Evolutionary conservation across 352 stramenopile species (phyloP).

Genomic region (Thraustotheca clavata): DNA sequence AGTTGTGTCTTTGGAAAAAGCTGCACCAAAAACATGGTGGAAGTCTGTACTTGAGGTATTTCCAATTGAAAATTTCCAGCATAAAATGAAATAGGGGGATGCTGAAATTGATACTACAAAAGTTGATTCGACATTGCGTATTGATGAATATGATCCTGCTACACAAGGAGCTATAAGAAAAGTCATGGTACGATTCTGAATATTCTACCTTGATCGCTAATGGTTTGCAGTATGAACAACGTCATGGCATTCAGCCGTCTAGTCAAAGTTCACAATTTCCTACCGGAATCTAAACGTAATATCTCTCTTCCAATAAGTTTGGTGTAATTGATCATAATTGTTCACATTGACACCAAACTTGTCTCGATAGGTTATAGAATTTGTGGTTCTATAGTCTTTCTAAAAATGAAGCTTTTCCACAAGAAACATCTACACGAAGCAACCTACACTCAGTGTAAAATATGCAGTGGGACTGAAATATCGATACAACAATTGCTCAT

Average conservation of each 20-base stretch:
- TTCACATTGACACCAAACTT: too few relatives aligned
- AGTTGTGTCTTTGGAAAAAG: constrained; percentile 93
- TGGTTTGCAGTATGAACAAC: constrained; percentile 8
- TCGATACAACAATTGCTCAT: too few relatives aligned
- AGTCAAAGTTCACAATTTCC: too few relatives aligned
- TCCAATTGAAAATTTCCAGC: neutral
- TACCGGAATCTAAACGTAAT: too few relatives aligned
- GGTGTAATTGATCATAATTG: too few relatives aligned
- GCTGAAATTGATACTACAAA: constrained; percentile 96
- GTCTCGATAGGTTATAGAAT: too few relatives aligned
- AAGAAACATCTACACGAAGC: too few relatives aligned
- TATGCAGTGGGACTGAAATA: too few relatives aligned
- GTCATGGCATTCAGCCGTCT: constrained; percentile 1
- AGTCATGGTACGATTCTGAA: constrained; percentile 77
- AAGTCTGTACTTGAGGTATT: constrained; percentile 69
- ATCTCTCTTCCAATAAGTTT: too few relatives aligned
- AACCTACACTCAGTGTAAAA: too few relatives aligned
- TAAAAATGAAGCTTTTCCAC: too few relatives aligned
- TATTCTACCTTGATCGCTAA: neutral
- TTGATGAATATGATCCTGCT: constrained; percentile 94
- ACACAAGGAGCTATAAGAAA: constrained; percentile 98
- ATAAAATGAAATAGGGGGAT: constrained; percentile 46
- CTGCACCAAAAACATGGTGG: constrained; percentile 97
- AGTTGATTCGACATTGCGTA: constrained; percentile 94
- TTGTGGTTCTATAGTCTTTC: too few relatives aligned